Evolutionary conservation across 1,284 basidiomycete genomes (phyloP), one percentile per base, ranked within the genome.

Genomic region (Paramarasmius palmivorus): DNA sequence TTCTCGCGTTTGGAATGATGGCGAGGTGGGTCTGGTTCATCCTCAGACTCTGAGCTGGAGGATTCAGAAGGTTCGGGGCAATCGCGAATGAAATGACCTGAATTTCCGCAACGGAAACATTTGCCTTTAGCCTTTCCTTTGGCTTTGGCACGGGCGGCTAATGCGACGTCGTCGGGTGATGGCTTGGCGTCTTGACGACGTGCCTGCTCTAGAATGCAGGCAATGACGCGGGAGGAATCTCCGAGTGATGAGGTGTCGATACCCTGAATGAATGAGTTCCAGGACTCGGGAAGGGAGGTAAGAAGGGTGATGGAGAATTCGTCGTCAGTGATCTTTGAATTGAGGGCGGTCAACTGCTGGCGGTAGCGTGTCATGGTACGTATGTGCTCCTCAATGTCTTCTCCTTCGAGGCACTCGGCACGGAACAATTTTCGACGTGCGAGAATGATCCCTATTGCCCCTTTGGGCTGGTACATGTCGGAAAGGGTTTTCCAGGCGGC

Each of bases 271-370:
- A 71, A 74, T 4, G 54, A 53, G 38, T 74, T 63, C 72, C 73
- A 75, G 5, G 61, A 61, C 20, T 70, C 65, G 17, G 69, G 72
- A 5, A 74, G 59, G 7, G 67, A 73, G 0, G 66, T 69, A 2
- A 74, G 58, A 0, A 75, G 50, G 14, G 65, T 68, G 1, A 38
- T 38, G n/a, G n/a, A n/a, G n/a, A n/a, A n/a, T n/a, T n/a, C n/a
- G n/a, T n/a, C n/a, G n/a, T n/a, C n/a, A n/a, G 37, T 38, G 37
- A 38, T 38, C 20, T 38, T 38, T 6, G 37, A 38, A 5, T 38
- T 19, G 4, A 38, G 37, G 37, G n/a, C 20, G 37, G 37, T 19
- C 4, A 38, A 19, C 12, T 38, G 37, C 37, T 38, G 37, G n/a
- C 37, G n/a, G 37, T 38, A 38, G 4, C 37, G 12, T 38, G 37